Evolutionary conservation across 2,329 filamentous ascomycete species (phyloP), one percentile per base, ranked within the genome.

Genomic region (Botrytis byssoidea): DNA sequence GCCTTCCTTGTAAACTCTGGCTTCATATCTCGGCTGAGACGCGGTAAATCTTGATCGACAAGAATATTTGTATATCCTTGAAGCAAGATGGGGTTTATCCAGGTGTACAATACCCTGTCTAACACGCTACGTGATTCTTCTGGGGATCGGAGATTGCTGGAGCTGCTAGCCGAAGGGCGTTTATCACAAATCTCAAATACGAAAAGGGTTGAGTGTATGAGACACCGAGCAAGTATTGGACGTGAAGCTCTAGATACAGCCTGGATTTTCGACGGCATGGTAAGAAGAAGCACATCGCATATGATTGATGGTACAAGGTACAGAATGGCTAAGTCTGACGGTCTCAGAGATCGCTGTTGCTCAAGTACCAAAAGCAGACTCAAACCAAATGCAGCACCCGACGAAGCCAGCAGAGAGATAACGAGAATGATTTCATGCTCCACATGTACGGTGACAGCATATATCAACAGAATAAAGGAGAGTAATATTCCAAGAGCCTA

Each of bases 31-130:
- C 65, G 25, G 65, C 70, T 71, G 29, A 77, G 69, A 20, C 65
- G 59, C 25, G 78, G 78, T 29, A 77, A 60, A 72, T 78, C 77
- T 65, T 71, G 22, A 37, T 75, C 48, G n/a, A 73, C 42, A 44
- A 79, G 75, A 2, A 79, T 60, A 48, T 74, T 75, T 20, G 46
- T 73, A 57, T 76, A 75, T 7, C 78, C 78, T 59, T 65, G 51
- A 22, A 74, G 3, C 6, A 79, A 63, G 60, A 79, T 69, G 10
- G 74, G 71, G 66, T 78, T 79, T 44, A 79, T 76, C 78, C 78
- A 79, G 9, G 40, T 70, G n/a, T 77, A 77, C 3, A 79, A 76
- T 0, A 73, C 61, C 25, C 73, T 73, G 18, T 60, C 68, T 4
- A 79, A 51, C 7, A 77, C 22, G 14, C 77, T 57, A 65, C 46